These are phyloP conservation scores for Lentinula raphanica DNA, from an alignment of 768 basidiomycete species.

Conservation along the genomic window DNA sequence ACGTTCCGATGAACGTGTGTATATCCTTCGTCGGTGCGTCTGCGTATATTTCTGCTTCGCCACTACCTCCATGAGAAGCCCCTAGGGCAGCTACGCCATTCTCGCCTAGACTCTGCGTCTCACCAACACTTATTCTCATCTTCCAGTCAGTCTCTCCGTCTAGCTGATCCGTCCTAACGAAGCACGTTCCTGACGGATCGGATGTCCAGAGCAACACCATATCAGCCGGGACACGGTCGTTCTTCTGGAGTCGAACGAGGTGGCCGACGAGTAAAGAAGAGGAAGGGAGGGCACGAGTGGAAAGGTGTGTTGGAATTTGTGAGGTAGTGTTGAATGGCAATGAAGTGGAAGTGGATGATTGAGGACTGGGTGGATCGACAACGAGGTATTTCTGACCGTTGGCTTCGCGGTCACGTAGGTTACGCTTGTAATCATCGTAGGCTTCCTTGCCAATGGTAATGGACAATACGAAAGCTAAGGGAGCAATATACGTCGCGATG, in stretches of 20 bases:
- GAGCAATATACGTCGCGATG: constrained; percentile 92
- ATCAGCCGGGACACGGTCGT: constrained; percentile 94
- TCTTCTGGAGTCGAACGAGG: constrained; percentile 89
- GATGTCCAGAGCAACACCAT: constrained; percentile 84
- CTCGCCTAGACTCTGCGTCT: constrained; percentile 69
- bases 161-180: constrained; percentile 95
- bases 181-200: constrained; percentile 89
- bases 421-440: constrained; percentile 95
- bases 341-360: constrained; percentile 20
- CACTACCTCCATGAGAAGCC: background rate
- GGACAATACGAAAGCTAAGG: constrained; percentile 88
- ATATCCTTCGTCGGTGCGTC: constrained; percentile 97
- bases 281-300: constrained; percentile 77
- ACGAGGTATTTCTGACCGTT: constrained; percentile 90
- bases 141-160: constrained; percentile 99
- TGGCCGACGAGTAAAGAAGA: constrained; percentile 89
- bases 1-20: constrained; percentile 89
- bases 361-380: constrained; percentile 47
- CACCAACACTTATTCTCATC: constrained; percentile 80
- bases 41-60: constrained; percentile 87
- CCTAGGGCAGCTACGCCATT: constrained; percentile 48
- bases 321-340: constrained; percentile 27
- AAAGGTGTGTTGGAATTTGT: constrained; percentile 41
- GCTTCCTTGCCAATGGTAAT: constrained; percentile 99
- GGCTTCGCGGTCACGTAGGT: constrained; percentile 88